Conservation (phyloP, 345 rosid species). For the Cardiospermum halicacabum region DNA sequence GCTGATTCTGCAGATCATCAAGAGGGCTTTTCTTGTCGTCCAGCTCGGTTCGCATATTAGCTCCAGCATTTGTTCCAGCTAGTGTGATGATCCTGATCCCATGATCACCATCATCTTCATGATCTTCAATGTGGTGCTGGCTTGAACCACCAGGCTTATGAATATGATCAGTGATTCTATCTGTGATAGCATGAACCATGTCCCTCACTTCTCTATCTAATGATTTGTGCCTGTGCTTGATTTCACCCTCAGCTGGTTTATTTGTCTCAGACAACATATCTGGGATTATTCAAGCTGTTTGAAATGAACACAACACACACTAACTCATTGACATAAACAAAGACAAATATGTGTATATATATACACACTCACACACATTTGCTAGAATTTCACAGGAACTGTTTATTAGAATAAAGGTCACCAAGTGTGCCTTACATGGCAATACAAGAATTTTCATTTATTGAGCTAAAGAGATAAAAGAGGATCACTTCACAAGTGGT, state of each 20-base stretch:
- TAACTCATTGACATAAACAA: no score
- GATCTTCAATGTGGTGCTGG: constrained; percentile 22
- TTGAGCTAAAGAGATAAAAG: background rate
- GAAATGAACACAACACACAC: background rate
- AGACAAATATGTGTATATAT: no score
- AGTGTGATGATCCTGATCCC: constrained; percentile 61
- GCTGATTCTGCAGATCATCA: constrained; percentile 5
- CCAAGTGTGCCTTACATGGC: constrained; percentile 30
- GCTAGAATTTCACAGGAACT: background rate
- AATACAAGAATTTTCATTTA: constrained; percentile 29
- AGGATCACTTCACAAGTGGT: constrained; percentile 37
- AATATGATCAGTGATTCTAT: constrained; percentile 24
- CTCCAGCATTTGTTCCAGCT: constrained; percentile 73
- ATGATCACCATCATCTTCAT: constrained; percentile 34
- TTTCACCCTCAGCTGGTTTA: constrained; percentile 21
- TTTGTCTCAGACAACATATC: constrained; percentile 32
- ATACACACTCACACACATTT: background rate
- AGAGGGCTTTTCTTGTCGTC: constrained; percentile 31
- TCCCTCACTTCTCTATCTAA: constrained; percentile 34
- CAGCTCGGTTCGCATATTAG: constrained; percentile 62
- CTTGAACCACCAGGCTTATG: constrained; percentile 48
- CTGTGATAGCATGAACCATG: constrained; percentile 49
- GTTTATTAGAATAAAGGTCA: constrained; percentile 21
- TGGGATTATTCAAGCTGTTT: constrained; percentile 5
- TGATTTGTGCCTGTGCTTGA: constrained; percentile 20